Percentiles rank a stretch among this genome's conserved stretches.
These are phyloP conservation scores for Heritiera littoralis DNA, from an alignment of 345 rosid species.

Conservation along the genomic window DNA sequence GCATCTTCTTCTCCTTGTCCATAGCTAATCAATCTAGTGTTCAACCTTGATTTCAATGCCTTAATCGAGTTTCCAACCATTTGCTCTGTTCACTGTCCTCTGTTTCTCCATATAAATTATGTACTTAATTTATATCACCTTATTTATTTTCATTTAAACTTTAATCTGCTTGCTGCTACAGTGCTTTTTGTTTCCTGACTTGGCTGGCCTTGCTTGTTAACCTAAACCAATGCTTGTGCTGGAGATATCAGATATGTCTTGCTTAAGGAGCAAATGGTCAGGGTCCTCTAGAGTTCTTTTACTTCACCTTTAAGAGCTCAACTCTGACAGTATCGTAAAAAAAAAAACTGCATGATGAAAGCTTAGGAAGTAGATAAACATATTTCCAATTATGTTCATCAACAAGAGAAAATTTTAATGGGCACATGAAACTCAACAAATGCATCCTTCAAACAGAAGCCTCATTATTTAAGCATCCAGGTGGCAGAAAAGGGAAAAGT, in stretches of 20 bases:
- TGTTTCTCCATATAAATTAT: neutral
- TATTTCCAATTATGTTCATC: neutral
- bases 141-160: neutral
- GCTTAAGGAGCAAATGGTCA: neutral
- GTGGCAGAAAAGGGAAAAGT: neutral
- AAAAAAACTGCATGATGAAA: neutral
- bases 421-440: neutral
- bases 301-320: too few species aligned
- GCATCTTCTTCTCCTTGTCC: slow-evolving; percentile 23
- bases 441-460: slow-evolving; percentile 6
- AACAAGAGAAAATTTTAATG: neutral
- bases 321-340: too few species aligned
- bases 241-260: slow-evolving; percentile 5
- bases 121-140: neutral
- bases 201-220: slow-evolving; percentile 19
- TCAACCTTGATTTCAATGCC: slow-evolving; percentile 14
- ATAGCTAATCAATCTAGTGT: slow-evolving; percentile 6
- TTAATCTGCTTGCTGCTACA: neutral
- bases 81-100: neutral
- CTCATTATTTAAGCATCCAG: neutral
- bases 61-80: slow-evolving; percentile 25
- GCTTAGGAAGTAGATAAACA: neutral
- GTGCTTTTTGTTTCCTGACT: neutral
- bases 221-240: slow-evolving; percentile 18
- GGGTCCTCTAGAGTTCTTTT: neutral